Base-by-base conservation (phyloP, 83 land plant genomes). In the Picea mariana region DNA sequence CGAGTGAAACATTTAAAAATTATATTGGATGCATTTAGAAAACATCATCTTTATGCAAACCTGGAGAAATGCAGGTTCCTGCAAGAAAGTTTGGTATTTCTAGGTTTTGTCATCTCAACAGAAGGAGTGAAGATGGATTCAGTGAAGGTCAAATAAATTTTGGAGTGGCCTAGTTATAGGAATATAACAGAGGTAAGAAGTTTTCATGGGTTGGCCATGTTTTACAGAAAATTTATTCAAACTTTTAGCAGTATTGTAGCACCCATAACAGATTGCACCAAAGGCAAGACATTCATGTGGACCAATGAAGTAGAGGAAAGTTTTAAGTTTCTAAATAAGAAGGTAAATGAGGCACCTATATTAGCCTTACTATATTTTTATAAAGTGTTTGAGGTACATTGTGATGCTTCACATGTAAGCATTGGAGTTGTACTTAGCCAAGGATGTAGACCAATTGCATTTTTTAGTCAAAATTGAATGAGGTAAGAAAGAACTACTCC, bases 171-270 rank as follows among this genome's bases (percentile, higher is more conserved):
- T 26, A 60, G 52, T 5, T 77, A 81, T 13, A 27, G 20, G 18
- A 78, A 12, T 21, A 5, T 78, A 9, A 21, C 0, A 18, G 69
- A 82, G 12, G 81, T 79, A 8, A 62, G 81, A 42, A 75, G 81
- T 20, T 85, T 78, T 38, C 78, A 65, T 31, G 84, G 81, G 4
- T 2, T 82, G 4, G 81, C 76, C 2, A 82, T 21, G 0, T 85
- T 76, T 81, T 82, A 82, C 47, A 73, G 31, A 4, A n/a, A 80
- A 13, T 82, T 85, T 60, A 61, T 85, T 6, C 5, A 47, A 44
- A 78, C 72, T 27, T 85, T 67, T n/a, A 60, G 83, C 20, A 63
- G 17, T 15, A 52, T 85, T 49, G 27, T 76, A 15, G 42, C 65
- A 2, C 65, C 64, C 64, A 62, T 62, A 16, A 62, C 6, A 62